A percentile compares a stretch with the other conserved stretches of the same genome.
Evolutionary conservation across 177 flowering plant species (phyloP).

Genomic region (Telopea speciosissima): DNA sequence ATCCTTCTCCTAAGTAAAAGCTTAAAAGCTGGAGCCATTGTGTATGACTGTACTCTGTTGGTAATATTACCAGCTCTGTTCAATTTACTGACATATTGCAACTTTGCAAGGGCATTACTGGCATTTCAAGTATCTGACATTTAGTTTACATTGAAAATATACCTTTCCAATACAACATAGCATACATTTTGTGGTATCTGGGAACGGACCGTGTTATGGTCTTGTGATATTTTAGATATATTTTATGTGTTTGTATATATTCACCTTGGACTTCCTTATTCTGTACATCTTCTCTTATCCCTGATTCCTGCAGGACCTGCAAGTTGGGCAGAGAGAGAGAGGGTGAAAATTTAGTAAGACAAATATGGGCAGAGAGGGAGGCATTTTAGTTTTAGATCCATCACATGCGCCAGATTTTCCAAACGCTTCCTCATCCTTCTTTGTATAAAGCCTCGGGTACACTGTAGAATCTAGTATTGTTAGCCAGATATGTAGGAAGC

Average conservation of each 20-base stretch:
- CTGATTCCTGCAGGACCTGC: constrained; percentile 44
- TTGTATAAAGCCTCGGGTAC: constrained; percentile 59
- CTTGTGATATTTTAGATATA: background rate
- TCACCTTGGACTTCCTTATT: constrained; percentile 28
- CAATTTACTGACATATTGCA: no score
- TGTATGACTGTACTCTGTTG: background rate
- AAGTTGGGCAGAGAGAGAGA: constrained; percentile 10
- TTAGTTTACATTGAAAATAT: no score
- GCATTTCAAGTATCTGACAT: no score
- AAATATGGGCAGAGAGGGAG: background rate
- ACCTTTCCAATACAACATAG: no score
- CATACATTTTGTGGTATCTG: no score
- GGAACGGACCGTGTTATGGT: no score
- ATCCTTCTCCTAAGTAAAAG: background rate
- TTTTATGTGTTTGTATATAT: background rate
- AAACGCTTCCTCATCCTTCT: constrained; percentile 55
- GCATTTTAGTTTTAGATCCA: background rate
- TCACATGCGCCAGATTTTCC: constrained; percentile 55
- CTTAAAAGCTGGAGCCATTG: background rate
- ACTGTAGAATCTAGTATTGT: constrained; percentile 24
- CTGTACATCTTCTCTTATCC: constrained; percentile 17
- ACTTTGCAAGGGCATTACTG: no score
- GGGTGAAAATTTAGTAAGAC: background rate
- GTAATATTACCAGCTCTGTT: no score
- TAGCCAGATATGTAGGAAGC: background rate